Percentiles rank a stretch among this genome's conserved stretches.
Evolutionary conservation across 2,329 filamentous ascomycete species (phyloP).

Genomic region (Pseudopithomyces chartarum): DNA sequence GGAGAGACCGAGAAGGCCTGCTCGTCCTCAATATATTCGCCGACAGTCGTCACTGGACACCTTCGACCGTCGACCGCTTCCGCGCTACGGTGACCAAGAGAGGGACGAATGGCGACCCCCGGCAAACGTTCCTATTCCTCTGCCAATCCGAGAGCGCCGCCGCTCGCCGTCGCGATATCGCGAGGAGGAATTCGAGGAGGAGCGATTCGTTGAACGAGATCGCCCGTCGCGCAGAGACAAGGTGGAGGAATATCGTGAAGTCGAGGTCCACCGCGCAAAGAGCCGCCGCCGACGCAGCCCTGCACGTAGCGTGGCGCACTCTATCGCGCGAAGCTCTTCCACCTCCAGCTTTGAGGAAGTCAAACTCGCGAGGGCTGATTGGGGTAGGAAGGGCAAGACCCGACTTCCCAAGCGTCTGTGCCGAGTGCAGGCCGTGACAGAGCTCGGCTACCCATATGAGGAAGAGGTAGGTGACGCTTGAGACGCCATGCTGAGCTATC

Average conservation of each 20-base stretch:
- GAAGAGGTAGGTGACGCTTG: slow-evolving; percentile 69
- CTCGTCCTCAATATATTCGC: slow-evolving; percentile 71
- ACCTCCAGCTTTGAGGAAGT: slow-evolving; percentile 49
- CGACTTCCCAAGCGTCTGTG: slow-evolving; percentile 82
- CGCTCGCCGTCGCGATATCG: slow-evolving; percentile 61
- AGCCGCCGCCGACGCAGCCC: slow-evolving; percentile 36
- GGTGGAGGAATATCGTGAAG: slow-evolving; percentile 54
- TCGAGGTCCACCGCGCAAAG: slow-evolving; percentile 54
- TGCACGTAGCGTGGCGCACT: slow-evolving; percentile 35
- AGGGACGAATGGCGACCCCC: slow-evolving; percentile 66
- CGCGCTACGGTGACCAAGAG: slow-evolving; percentile 62
- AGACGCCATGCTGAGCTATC: slow-evolving; percentile 12
- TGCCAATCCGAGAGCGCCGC: slow-evolving; percentile 58
- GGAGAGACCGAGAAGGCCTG: slow-evolving; percentile 52
- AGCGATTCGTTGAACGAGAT: slow-evolving; percentile 50
- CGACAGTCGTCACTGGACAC: slow-evolving; percentile 90
- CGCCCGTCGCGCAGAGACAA: slow-evolving; percentile 13
- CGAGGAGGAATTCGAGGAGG: slow-evolving; percentile 69
- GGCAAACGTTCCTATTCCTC: slow-evolving; percentile 71
- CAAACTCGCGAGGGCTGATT: slow-evolving; percentile 37
- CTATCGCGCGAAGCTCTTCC: slow-evolving; percentile 40
- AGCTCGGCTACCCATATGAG: slow-evolving; percentile 83
- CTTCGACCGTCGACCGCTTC: slow-evolving; percentile 75
- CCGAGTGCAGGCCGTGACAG: slow-evolving; percentile 77
- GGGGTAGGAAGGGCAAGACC: slow-evolving; percentile 77